Percentiles rank a stretch among this genome's conserved stretches.
Evolutionary conservation across 2,329 filamentous ascomycete genomes (phyloP).

Genomic region (Claviceps sp.): DNA sequence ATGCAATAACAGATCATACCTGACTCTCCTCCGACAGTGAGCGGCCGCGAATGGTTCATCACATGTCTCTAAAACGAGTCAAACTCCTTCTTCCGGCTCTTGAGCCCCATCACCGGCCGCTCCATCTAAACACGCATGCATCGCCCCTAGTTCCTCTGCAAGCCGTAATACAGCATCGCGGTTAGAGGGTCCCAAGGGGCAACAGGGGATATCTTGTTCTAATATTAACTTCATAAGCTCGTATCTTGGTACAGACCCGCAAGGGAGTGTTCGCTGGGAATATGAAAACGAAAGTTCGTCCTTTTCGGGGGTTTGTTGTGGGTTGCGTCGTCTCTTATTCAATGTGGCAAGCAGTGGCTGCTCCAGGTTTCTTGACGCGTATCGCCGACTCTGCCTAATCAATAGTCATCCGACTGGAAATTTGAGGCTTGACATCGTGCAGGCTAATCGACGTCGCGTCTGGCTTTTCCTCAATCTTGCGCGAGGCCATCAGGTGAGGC

Average conservation of each 20-base stretch:
- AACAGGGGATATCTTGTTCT: neutral
- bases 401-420: conserved; percentile 47
- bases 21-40: no score
- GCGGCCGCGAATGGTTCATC: neutral
- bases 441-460: conserved; percentile 42
- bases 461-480: conserved; percentile 37
- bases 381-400: conserved; percentile 29
- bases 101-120: neutral
- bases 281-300: conserved; percentile 1
- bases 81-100: neutral
- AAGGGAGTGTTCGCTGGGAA: neutral
- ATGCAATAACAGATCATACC: no score
- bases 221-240: conserved; percentile 3
- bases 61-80: neutral
- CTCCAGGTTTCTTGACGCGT: neutral
- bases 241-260: conserved; percentile 5
- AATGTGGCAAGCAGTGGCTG: neutral
- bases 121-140: neutral
- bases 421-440: conserved; percentile 41
- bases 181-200: neutral
- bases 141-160: neutral
- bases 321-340: neutral
- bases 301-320: neutral
- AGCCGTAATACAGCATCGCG: conserved; percentile 1
- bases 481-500: conserved; percentile 56